A percentile compares a stretch with the other conserved stretches of the same genome.
These are phyloP conservation scores for Mycosphaerella arachidis DNA, from an alignment of 2,329 filamentous ascomycete species.

Conservation along the genomic window DNA sequence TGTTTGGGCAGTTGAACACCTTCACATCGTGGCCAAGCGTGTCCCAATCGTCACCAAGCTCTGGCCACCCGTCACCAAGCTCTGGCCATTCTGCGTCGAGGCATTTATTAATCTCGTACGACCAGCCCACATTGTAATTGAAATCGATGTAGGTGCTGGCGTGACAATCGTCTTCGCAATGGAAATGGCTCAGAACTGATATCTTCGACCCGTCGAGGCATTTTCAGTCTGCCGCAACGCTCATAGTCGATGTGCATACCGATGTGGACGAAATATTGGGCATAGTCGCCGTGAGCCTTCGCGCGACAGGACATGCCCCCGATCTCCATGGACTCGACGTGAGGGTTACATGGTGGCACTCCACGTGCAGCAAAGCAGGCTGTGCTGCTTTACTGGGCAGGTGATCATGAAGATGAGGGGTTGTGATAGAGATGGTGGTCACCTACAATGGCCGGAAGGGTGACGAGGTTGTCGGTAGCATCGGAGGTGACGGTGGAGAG, in stretches of 20 bases:
- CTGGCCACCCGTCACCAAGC: not conserved
- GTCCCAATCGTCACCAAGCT: not conserved
- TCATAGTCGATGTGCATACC: not conserved
- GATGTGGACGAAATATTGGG: not conserved
- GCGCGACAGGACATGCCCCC: not conserved
- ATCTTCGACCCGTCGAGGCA: not conserved
- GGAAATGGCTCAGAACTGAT: not conserved
- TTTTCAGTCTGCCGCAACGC: not conserved
- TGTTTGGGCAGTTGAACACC: no score
- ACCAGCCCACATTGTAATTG: not conserved
- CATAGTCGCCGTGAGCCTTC: not conserved
- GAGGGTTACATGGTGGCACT: not conserved
- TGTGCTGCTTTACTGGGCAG: not conserved
- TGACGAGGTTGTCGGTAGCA: not conserved
- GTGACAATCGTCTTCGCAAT: no score
- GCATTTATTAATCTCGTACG: not conserved
- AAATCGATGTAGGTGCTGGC: not conserved
- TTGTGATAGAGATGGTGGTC: not conserved
- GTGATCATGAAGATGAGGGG: not conserved
- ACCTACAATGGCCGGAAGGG: not conserved
- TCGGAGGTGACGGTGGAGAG: not conserved
- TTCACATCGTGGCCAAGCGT: no score
- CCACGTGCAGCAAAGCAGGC: not conserved
- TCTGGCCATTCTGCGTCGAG: not conserved
- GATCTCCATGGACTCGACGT: not conserved